Evolutionary conservation across 352 stramenopile species (phyloP), one percentile per base, ranked within the genome.

Genomic region (Phytophthora vignae): DNA sequence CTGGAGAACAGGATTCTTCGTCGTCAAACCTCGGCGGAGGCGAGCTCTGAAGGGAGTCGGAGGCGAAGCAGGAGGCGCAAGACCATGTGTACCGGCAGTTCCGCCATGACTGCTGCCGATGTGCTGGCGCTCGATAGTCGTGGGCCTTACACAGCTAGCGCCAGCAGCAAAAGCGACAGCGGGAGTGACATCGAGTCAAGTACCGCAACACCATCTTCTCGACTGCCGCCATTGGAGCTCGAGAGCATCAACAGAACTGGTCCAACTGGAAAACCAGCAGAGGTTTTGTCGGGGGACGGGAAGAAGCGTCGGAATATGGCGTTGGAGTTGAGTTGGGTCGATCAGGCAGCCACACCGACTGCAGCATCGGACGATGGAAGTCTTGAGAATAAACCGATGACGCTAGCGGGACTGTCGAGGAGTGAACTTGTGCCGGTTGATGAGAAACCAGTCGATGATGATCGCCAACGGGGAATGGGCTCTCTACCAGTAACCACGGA

Each of bases 1-100:
- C n/a, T 76, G 33, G 70, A 88, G 46, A 86, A 86, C 60, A 68
- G 70, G 2, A 29, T 76, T 14, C 66, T 86, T 6, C 78, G 76
- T 19, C 73, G 73, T 60, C 73, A 77, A 55, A 58, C 14, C 15
- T 69, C 36, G 17, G 48, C n/a, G 6, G 55, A 67, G 9, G 33
- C 17, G 11, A 58, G 21, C 21, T 54, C 54, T 21, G 46, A 71
- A 22, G n/a, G 27, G 17, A 56, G 36, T 52, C 46, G 49, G 4
- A 14, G n/a, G 5, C 60, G 61, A 59, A 22, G 29, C n/a, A 66
- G 42, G 31, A 71, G 71, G 53, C 71, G 63, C 15, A 71, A 71
- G 55, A 69, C 63, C 3, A 50, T 67, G 63, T 71, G 69, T 52
- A 64, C 54, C 0, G 60, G 22, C 11, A 69, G 8, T 38, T 17